Conservation (phyloP, 805 yeast species). For the Diddensiella santjacobensis region DNA sequence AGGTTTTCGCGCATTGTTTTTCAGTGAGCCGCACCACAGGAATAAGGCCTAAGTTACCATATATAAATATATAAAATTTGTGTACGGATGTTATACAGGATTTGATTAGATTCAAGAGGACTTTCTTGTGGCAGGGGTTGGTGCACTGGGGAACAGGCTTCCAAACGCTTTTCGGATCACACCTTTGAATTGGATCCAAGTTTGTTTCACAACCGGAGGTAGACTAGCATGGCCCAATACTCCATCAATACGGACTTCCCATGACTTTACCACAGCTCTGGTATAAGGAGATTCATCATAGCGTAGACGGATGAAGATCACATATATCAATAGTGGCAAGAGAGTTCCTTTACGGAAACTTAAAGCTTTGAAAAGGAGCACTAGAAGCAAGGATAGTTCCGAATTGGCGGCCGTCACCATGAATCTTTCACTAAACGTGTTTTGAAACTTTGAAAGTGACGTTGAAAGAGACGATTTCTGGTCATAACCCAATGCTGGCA, state of each 20-base stretch:
- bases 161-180: slow-evolving; percentile 16
- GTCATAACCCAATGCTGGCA: slow-evolving; percentile 54
- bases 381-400: slow-evolving; percentile 41
- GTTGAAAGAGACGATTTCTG: slow-evolving; percentile 29
- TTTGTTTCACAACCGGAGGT: slow-evolving; percentile 46
- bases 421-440: slow-evolving; percentile 53
- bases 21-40: too few species aligned
- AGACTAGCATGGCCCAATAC: slow-evolving; percentile 50
- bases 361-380: slow-evolving; percentile 37
- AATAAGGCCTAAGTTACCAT: too few species aligned
- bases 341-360: slow-evolving; percentile 59
- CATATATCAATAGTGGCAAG: slow-evolving; percentile 45
- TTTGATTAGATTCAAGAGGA: too few species aligned
- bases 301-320: slow-evolving; percentile 68
- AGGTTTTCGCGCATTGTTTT: too few species aligned
- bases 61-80: background rate
- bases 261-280: slow-evolving; percentile 59
- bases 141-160: background rate
- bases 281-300: slow-evolving; percentile 73
- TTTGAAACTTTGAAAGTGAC: slow-evolving; percentile 43
- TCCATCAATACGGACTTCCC: slow-evolving; percentile 66
- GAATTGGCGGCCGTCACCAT: slow-evolving; percentile 56
- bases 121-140: background rate
- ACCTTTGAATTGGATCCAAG: slow-evolving; percentile 48
- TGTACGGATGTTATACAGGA: background rate